phyloP scores from a whole-genome alignment of 805 yeast species.

The Saccharomycopsis lassenensis region DNA sequence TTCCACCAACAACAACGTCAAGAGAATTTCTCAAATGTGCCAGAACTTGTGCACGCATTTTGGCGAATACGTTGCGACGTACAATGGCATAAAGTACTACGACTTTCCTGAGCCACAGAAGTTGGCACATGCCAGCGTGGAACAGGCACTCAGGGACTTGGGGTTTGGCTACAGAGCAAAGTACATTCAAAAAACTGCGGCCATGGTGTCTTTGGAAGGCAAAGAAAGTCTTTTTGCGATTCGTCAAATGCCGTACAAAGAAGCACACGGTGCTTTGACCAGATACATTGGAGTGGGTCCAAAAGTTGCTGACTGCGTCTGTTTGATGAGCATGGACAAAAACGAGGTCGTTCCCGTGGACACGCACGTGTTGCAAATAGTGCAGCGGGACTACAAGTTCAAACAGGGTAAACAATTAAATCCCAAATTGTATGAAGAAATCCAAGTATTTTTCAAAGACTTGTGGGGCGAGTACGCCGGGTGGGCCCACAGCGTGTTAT shows the following conservation, averaged over 20 bases:
- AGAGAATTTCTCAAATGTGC: slow-evolving; percentile 89
- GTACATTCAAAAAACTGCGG: slow-evolving; percentile 73
- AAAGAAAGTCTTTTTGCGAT: slow-evolving; percentile 30
- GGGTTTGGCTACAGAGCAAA: slow-evolving; percentile 89
- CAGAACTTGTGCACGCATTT: slow-evolving; percentile 59
- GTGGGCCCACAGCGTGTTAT: slow-evolving; percentile 95
- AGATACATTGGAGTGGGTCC: slow-evolving; percentile 88
- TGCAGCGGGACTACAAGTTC: slow-evolving; percentile 66
- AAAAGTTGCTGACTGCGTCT: slow-evolving; percentile 94
- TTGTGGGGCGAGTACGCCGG: slow-evolving; percentile 92
- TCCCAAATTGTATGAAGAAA: slow-evolving; percentile 40
- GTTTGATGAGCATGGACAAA: slow-evolving; percentile 81
- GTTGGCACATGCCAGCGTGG: slow-evolving; percentile 33
- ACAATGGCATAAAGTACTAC: slow-evolving; percentile 47
- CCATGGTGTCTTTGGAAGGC: slow-evolving; percentile 26
- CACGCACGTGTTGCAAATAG: slow-evolving; percentile 89
- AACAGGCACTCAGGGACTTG: slow-evolving; percentile 31
- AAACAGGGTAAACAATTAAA: slow-evolving; percentile 35
- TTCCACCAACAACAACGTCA: slow-evolving; percentile 91
- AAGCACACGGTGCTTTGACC: slow-evolving; percentile 48
- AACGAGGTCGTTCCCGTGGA: slow-evolving; percentile 89
- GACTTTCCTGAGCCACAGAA: slow-evolving; percentile 63
- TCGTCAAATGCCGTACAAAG: slow-evolving; percentile 36
- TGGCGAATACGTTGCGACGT: slow-evolving; percentile 48
- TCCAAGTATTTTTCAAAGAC: slow-evolving; percentile 46